Percentiles rank a stretch among this genome's conserved stretches.
phyloP scores from a whole-genome alignment of 2,329 filamentous ascomycete genomes.

The Fusarium sarcochroum region DNA sequence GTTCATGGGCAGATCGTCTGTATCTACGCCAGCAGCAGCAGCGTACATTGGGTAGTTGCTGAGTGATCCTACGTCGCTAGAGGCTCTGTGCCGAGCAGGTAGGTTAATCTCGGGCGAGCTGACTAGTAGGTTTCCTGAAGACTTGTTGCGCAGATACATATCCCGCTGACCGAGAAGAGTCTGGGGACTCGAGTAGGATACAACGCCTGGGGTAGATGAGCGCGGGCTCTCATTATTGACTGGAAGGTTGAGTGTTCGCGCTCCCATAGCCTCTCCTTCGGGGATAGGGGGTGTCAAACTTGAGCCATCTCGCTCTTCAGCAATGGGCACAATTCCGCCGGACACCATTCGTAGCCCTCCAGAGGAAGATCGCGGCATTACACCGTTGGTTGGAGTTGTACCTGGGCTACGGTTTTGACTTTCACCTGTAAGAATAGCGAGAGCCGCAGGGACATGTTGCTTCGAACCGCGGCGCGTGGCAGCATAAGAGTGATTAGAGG shows the following conservation, averaged over 20 bases:
- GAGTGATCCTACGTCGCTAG: constrained; percentile 60
- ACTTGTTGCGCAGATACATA: constrained; percentile 66
- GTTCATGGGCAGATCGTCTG: constrained; percentile 80
- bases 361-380: constrained; percentile 42
- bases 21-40: constrained; percentile 57
- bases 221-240: constrained; percentile 45
- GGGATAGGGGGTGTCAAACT: constrained; percentile 36
- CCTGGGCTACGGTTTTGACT: constrained; percentile 41
- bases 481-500: constrained; percentile 43
- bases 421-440: constrained; percentile 47
- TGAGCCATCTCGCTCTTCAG: constrained; percentile 56
- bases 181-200: constrained; percentile 67
- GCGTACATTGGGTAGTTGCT: constrained; percentile 54
- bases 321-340: constrained; percentile 58
- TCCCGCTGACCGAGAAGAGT: constrained; percentile 71
- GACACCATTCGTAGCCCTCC: constrained; percentile 48
- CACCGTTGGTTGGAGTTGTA: constrained; percentile 36
- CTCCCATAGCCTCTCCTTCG: constrained; percentile 23
- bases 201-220: constrained; percentile 59
- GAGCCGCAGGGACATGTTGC: constrained; percentile 44
- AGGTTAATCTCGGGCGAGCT: constrained; percentile 48
- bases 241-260: constrained; percentile 40
- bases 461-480: constrained; percentile 34
- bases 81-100: constrained; percentile 47
- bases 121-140: constrained; percentile 57